Percentiles rank a stretch among this genome's conserved stretches.
Evolutionary conservation across 2,329 filamentous ascomycete species (phyloP).

Genomic region (Canariomyces notabilis): DNA sequence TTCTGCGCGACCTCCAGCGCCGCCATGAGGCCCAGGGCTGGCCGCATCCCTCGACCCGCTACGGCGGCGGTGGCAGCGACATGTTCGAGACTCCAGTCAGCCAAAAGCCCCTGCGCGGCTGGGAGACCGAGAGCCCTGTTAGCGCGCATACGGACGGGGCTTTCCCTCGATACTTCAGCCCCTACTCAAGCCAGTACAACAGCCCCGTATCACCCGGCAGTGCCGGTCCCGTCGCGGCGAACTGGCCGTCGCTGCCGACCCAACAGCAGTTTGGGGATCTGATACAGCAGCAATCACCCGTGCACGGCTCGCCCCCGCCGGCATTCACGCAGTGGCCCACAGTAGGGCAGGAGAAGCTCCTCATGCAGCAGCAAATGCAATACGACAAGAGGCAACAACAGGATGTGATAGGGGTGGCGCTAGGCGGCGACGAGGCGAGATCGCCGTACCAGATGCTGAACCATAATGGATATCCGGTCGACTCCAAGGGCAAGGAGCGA

Average conservation of each 20-base stretch:
- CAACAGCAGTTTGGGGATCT: slow-evolving; percentile 28
- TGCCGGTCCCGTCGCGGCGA: slow-evolving; percentile 14
- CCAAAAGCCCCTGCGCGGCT: slow-evolving; percentile 47
- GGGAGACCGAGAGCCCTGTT: slow-evolving; percentile 47
- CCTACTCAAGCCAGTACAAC: slow-evolving; percentile 55
- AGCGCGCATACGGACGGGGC: slow-evolving; percentile 35
- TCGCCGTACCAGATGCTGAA: slow-evolving; percentile 29
- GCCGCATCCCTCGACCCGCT: slow-evolving; percentile 33
- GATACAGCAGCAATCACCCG: slow-evolving; percentile 17
- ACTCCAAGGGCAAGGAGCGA: slow-evolving; percentile 37
- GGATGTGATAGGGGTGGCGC: slow-evolving; percentile 39
- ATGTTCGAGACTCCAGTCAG: slow-evolving; percentile 51
- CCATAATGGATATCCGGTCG: slow-evolving; percentile 23
- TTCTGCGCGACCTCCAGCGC: slow-evolving; percentile 43
- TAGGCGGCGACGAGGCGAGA: slow-evolving; percentile 36
- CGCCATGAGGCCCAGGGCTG: slow-evolving; percentile 37
- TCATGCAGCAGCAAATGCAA: slow-evolving; percentile 29
- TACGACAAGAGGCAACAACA: slow-evolving; percentile 23
- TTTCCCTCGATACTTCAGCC: slow-evolving; percentile 49
- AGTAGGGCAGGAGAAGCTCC: slow-evolving; percentile 23
- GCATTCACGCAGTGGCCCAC: slow-evolving; percentile 25
- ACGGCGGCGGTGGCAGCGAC: slow-evolving; percentile 29
- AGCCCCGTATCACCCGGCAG: slow-evolving; percentile 47
- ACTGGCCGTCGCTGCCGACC: slow-evolving; percentile 22
- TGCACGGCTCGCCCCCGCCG: slow-evolving; percentile 18